These are phyloP conservation scores for Nyctanthes arbortristis DNA, from an alignment of 257 asterid genomes.

Conservation along the genomic window DNA sequence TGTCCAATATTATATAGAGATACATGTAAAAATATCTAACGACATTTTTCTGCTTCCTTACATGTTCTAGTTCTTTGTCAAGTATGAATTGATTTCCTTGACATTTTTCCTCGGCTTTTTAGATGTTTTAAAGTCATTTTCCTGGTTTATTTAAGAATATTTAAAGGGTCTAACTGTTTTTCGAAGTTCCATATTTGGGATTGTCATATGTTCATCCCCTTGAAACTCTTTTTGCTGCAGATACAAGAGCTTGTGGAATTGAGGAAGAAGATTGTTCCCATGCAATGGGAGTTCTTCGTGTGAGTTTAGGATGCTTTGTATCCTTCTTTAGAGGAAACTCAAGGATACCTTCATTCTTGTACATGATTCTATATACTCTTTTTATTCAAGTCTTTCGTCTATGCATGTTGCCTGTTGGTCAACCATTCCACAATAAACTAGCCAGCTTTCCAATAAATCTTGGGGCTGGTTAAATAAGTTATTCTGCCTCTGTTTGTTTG, in stretches of 20 bases:
- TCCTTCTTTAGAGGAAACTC: slow-evolving; percentile 38
- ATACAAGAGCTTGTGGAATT: slow-evolving; percentile 71
- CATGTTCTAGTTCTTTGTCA: neutral
- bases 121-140: neutral
- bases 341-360: neutral
- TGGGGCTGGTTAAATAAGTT: neutral
- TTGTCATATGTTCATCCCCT: neutral
- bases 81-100: neutral
- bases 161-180: neutral
- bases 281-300: slow-evolving; percentile 93
- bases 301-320: slow-evolving; percentile 94
- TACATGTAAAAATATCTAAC: neutral
- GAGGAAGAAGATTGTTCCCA: slow-evolving; percentile 66
- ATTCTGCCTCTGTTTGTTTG: neutral
- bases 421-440: neutral
- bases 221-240: slow-evolving; percentile 35
- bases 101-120: neutral
- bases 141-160: neutral
- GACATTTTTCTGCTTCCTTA: neutral
- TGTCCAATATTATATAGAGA: neutral
- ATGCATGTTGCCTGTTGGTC: neutral
- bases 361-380: neutral
- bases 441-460: neutral
- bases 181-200: neutral
- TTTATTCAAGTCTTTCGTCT: neutral